These are phyloP conservation scores for Boletus reticulatus DNA, from an alignment of 768 basidiomycete genomes.

Conservation along the genomic window DNA sequence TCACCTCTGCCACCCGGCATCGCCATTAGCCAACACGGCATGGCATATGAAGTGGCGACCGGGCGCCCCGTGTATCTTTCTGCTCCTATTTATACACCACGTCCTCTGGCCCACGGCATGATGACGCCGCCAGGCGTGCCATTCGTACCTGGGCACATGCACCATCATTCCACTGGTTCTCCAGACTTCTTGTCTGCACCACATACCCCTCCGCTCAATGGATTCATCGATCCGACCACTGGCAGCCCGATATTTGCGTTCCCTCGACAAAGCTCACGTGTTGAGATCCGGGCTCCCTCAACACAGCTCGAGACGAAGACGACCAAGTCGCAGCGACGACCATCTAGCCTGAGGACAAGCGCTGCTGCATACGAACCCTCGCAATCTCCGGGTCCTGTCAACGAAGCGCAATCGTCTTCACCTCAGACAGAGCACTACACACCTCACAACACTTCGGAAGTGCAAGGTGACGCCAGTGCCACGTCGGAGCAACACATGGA, in stretches of 20 bases:
- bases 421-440: conserved; percentile 13
- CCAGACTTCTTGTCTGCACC: conserved; percentile 62
- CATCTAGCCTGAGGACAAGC: conserved; percentile 46
- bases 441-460: conserved; percentile 7
- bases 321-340: conserved; percentile 28
- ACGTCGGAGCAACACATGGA: conserved; percentile 30
- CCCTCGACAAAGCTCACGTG: conserved; percentile 66
- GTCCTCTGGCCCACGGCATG: conserved; percentile 59
- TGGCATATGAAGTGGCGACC: conserved; percentile 80
- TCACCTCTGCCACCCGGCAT: conserved; percentile 65
- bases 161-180: conserved; percentile 55
- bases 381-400: conserved; percentile 27
- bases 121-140: conserved; percentile 46
- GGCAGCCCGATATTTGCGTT: conserved; percentile 73
- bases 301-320: conserved; percentile 25
- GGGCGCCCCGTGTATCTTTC: conserved; percentile 78
- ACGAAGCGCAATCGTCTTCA: conserved; percentile 10
- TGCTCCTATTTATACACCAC: conserved; percentile 64
- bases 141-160: conserved; percentile 63
- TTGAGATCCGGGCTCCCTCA: conserved; percentile 72
- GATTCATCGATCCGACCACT: conserved; percentile 63
- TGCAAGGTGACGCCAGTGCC: conserved; percentile 14
- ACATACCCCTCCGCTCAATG: conserved; percentile 59
- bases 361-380: conserved; percentile 52
- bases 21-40: conserved; percentile 69